phyloP scores from a whole-genome alignment of 129 eudicot species.

The Pulicaria dysenterica region DNA sequence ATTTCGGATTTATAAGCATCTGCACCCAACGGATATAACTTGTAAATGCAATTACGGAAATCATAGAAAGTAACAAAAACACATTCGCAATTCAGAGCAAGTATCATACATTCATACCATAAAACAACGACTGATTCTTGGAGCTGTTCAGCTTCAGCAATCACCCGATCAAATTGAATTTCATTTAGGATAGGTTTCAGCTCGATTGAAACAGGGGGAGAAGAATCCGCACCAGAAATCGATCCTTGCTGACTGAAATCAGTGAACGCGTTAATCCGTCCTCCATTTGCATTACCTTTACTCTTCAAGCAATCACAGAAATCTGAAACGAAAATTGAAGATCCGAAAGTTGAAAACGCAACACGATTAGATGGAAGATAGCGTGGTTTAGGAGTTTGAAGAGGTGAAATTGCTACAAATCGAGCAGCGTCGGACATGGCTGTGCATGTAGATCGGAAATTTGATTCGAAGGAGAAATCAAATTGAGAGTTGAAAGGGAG shows the following conservation, averaged over 20 bases:
- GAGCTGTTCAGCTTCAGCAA: conserved; percentile 59
- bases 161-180: conserved; percentile 58
- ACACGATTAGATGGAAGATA: conserved; percentile 12
- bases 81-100: background rate
- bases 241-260: conserved; percentile 25
- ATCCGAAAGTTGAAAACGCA: conserved; percentile 7
- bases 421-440: conserved; percentile 23
- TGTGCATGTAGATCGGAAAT: background rate
- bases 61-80: background rate
- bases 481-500: conserved; percentile 13
- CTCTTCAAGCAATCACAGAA: background rate
- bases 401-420: conserved; percentile 13
- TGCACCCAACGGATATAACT: no score
- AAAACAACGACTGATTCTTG: conserved; percentile 56
- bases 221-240: conserved; percentile 34
- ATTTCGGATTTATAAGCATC: background rate
- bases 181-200: conserved; percentile 57
- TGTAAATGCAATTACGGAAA: background rate
- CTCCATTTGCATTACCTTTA: background rate
- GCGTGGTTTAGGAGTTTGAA: conserved; percentile 25
- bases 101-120: conserved; percentile 61
- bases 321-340: conserved; percentile 22
- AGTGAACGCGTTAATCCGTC: conserved; percentile 21
- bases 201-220: conserved; percentile 56
- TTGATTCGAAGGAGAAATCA: background rate